Evolutionary conservation across 305 asterid species (phyloP).

Genomic region (Nicotiana rustica): DNA sequence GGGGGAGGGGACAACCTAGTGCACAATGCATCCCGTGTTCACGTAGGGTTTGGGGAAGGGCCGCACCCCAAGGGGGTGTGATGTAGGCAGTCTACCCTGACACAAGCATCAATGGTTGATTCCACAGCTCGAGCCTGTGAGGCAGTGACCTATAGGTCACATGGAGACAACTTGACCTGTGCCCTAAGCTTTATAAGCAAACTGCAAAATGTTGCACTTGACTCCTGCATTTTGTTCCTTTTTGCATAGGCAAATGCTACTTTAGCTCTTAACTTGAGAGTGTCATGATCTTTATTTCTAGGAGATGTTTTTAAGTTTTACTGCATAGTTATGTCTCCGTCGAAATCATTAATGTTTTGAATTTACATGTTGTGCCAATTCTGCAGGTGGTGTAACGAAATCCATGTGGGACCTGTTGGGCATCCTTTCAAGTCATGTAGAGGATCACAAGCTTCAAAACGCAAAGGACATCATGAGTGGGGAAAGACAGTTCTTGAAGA

Average conservation of each 20-base stretch:
- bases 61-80: no score
- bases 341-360: conserved; percentile 8
- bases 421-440: conserved; percentile 95
- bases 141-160: no score
- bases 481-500: conserved; percentile 74
- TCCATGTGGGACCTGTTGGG: conserved; percentile 81
- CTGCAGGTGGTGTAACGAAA: conserved; percentile 91
- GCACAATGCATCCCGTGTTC: no score
- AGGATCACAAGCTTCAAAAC: conserved; percentile 71
- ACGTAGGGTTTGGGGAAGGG: no score
- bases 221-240: neutral
- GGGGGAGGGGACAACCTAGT: no score
- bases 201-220: neutral
- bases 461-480: conserved; percentile 93
- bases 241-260: neutral
- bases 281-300: neutral
- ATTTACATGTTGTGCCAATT: conserved; percentile 23
- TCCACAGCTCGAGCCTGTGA: no score
- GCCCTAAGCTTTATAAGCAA: neutral
- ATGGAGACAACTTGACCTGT: no score
- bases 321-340: conserved; percentile 23
- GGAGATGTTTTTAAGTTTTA: neutral
- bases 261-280: neutral
- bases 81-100: no score
- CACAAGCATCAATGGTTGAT: no score